Evolutionary conservation across 2,329 filamentous ascomycete genomes (phyloP), one percentile per base, ranked within the genome.

Genomic region (Aspergillus proliferans): DNA sequence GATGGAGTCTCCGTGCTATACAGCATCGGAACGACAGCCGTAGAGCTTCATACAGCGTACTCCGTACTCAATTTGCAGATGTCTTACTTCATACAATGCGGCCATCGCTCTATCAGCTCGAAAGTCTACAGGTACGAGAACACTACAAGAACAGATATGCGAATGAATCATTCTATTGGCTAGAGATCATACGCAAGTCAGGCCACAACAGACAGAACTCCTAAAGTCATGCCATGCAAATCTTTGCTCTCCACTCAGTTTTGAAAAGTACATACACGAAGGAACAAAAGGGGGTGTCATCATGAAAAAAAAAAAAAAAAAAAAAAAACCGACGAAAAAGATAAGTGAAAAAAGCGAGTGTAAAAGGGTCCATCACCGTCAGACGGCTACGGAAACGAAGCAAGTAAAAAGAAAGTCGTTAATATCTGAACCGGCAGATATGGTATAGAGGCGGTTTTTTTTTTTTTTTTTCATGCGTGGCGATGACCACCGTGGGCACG

Each of bases 391-490:
- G 24, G 30, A 44, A 33, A 18, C 30, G 38, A 21, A 47, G 34
- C 30, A 53, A 39, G 30, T 47, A 40, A 55, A 54, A 57, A 28
- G 51, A 54, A 55, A 38, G 15, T 39, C 18, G 21, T 21, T 14
- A 7, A 38, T 21, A 39, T 45, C 56, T 33, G 49, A 52, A 4
- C 61, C 59, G 52, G 62, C 58, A 46, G 51, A 52, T 52, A 34
- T 21, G 26, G 26, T 30, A 10, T 14, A 12, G 34, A 19, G 30
- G 18, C 5, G 21, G 14, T 14, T 28, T 39, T 24, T 51, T 39
- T 2, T 18, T 42, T 36, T n/a, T 26, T 4, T 43, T 30, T 55
- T 51, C 53, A 66, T 26, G 52, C 57, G 50, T 65, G 62, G 50
- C 51, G 45, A 26, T 54, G 54, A 18, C 50, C 52, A 47, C 51